Percentiles rank a stretch among this genome's conserved stretches.
These are phyloP conservation scores for Aurantiochytrium sp. DNA, from an alignment of 108 stramenopile species.

Conservation along the genomic window DNA sequence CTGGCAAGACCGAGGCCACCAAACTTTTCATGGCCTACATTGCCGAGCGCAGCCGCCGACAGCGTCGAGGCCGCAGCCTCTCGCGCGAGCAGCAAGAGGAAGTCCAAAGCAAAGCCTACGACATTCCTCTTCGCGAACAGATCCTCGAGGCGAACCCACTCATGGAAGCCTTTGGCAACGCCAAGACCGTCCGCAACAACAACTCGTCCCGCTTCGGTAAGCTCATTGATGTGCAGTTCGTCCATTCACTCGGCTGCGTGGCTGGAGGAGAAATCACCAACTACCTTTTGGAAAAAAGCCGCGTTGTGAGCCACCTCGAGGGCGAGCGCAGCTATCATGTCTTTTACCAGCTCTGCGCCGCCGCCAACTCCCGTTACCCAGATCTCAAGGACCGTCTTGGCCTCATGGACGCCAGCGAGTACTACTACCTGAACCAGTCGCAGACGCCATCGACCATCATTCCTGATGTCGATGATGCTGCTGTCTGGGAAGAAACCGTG, in stretches of 20 bases:
- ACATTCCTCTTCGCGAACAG: slow-evolving; percentile 67
- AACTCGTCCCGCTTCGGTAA: slow-evolving; percentile 33
- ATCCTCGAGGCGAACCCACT: slow-evolving; percentile 91
- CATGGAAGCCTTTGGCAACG: slow-evolving; percentile 96
- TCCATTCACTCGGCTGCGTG: slow-evolving; percentile 6
- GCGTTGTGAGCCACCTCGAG: slow-evolving; percentile 44
- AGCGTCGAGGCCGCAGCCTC: background rate
- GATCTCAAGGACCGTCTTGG: slow-evolving; percentile 25
- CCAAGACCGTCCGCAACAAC: slow-evolving; percentile 69
- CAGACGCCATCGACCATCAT: slow-evolving; percentile 29
- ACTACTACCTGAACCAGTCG: slow-evolving; percentile 40
- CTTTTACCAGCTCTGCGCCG: slow-evolving; percentile 84
- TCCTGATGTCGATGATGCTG: slow-evolving; percentile 35
- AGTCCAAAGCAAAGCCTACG: slow-evolving; percentile 46
- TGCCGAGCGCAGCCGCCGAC: slow-evolving; percentile 18
- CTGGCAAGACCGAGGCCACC: slow-evolving; percentile 59
- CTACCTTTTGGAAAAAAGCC: slow-evolving; percentile 56
- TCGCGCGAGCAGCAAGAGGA: background rate
- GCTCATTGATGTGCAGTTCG: slow-evolving; percentile 34
- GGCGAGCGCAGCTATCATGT: slow-evolving; percentile 59
- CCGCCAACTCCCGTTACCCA: slow-evolving; percentile 36
- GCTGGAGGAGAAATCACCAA: slow-evolving; percentile 37
- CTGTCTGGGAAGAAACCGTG: slow-evolving; percentile 36
- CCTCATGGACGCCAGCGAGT: slow-evolving; percentile 42
- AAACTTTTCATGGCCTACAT: slow-evolving; percentile 57